Conservation (phyloP, 78 protist genomes). For the Dictyostelium brefeldianum region DNA sequence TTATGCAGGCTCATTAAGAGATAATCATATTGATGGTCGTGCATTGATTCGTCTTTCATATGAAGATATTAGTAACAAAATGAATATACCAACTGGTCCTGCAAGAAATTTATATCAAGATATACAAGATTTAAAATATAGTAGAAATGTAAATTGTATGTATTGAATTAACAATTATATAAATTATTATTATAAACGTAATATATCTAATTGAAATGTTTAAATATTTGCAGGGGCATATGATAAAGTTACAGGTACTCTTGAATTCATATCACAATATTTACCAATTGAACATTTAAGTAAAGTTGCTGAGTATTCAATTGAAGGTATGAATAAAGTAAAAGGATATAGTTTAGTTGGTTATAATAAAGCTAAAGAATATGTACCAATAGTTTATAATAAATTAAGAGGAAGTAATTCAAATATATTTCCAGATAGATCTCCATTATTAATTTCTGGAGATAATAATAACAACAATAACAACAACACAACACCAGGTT, state of each 20-base stretch:
- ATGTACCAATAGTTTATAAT: neutral
- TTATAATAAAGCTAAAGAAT: neutral
- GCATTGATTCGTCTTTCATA: neutral
- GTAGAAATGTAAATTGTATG: neutral
- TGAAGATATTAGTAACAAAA: neutral
- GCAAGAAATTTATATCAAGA: neutral
- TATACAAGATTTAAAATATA: neutral
- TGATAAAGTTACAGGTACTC: neutral
- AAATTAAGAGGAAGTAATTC: neutral
- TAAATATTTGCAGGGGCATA: too few relatives aligned
- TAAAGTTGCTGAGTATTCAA: neutral
- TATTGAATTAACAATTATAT: neutral
- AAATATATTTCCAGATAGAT: neutral
- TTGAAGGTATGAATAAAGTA: neutral
- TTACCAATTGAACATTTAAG: conserved; percentile 7
- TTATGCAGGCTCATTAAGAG: neutral
- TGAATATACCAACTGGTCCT: neutral
- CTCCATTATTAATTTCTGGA: neutral
- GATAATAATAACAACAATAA: neutral
- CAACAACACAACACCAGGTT: conserved; percentile 4
- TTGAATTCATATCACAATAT: neutral
- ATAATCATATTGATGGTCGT: conserved; percentile 18
- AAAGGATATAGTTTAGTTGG: neutral
- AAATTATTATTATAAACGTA: neutral
- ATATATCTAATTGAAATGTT: too few relatives aligned